Base-by-base conservation (phyloP, 2,329 filamentous ascomycete genomes). In the Hypoxylon sp. region DNA sequence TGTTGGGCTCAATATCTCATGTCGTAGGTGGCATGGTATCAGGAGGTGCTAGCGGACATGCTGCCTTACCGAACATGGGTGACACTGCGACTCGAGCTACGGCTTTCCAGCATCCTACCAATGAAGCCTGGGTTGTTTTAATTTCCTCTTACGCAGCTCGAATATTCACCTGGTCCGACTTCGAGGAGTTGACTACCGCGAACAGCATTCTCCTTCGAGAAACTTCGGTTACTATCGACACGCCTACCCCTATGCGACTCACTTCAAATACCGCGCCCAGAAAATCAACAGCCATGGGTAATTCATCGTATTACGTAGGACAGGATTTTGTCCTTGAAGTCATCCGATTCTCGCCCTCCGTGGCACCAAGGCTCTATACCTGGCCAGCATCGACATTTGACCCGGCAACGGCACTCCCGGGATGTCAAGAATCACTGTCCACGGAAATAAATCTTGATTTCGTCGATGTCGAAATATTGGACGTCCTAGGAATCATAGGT, bases 1-100 rank as follows among this genome's bases (percentile, higher is more conserved):
- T 64, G 37, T 46, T 66, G 18, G 37, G 15, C 23, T 41, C 37
- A 13, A 41, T 41, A 41, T 13, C 37, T 9, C 37, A 41, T n/a
- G n/a, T n/a, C n/a, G n/a, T n/a, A n/a, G n/a, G n/a, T n/a, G n/a
- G n/a, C n/a, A n/a, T n/a, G n/a, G n/a, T n/a, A n/a, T n/a, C n/a
- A n/a, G n/a, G n/a, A n/a, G n/a, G n/a, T n/a, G n/a, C n/a, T n/a
- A n/a, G n/a, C n/a, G n/a, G n/a, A n/a, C n/a, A n/a, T n/a, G n/a
- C n/a, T n/a, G n/a, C n/a, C n/a, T n/a, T n/a, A n/a, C n/a, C n/a
- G n/a, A n/a, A n/a, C n/a, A n/a, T n/a, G n/a, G n/a, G n/a, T n/a
- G n/a, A n/a, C n/a, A n/a, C n/a, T n/a, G n/a, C n/a, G n/a, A n/a
- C n/a, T n/a, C n/a, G n/a, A n/a, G n/a, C n/a, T n/a, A n/a, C n/a